These are phyloP conservation scores for Chaetomiaceae sp. DNA, from an alignment of 2,329 filamentous ascomycete species.

Conservation along the genomic window DNA sequence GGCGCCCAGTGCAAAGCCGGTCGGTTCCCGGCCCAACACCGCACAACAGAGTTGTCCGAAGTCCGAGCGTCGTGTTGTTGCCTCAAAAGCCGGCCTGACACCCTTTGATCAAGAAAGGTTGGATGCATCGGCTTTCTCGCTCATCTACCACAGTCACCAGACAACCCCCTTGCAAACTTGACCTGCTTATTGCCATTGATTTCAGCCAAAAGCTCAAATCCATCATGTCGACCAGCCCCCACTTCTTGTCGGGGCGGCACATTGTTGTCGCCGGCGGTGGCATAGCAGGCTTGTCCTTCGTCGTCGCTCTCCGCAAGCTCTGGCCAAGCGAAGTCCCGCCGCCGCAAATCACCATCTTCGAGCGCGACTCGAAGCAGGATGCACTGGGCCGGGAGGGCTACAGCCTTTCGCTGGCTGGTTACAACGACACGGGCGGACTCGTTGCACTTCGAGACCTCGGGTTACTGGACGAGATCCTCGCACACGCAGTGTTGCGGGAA, in stretches of 20 bases:
- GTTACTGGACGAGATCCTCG: slow-evolving; percentile 33
- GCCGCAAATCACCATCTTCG: slow-evolving; percentile 38
- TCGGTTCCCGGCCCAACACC: too few relatives aligned
- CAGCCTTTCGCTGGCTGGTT: slow-evolving; percentile 37
- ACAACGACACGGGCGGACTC: slow-evolving; percentile 34
- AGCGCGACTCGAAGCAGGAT: slow-evolving; percentile 36
- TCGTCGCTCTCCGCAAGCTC: slow-evolving; percentile 36
- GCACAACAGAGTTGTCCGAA: too few relatives aligned
- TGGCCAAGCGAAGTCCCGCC: slow-evolving; percentile 31
- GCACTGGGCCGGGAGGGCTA: slow-evolving; percentile 34
- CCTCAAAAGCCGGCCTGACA: too few relatives aligned
- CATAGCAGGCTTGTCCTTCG: slow-evolving; percentile 41
- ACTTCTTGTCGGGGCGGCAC: slow-evolving; percentile 37
- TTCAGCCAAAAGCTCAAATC: too few relatives aligned
- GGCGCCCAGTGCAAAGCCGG: too few relatives aligned
- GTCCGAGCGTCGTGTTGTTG: too few relatives aligned
- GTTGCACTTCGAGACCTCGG: slow-evolving; percentile 37
- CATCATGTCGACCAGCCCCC: background rate
- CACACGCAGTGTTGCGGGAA: slow-evolving; percentile 31
- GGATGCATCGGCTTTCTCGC: too few relatives aligned
- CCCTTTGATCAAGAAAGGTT: too few relatives aligned
- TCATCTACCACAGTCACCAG: too few relatives aligned
- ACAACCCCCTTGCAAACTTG: too few relatives aligned
- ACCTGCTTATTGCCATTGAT: too few relatives aligned
- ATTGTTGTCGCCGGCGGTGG: slow-evolving; percentile 43